Percentiles rank a stretch among this genome's conserved stretches.
phyloP scores from a whole-genome alignment of 192 early-diverging fungal species.

The Coemansia umbellata region DNA sequence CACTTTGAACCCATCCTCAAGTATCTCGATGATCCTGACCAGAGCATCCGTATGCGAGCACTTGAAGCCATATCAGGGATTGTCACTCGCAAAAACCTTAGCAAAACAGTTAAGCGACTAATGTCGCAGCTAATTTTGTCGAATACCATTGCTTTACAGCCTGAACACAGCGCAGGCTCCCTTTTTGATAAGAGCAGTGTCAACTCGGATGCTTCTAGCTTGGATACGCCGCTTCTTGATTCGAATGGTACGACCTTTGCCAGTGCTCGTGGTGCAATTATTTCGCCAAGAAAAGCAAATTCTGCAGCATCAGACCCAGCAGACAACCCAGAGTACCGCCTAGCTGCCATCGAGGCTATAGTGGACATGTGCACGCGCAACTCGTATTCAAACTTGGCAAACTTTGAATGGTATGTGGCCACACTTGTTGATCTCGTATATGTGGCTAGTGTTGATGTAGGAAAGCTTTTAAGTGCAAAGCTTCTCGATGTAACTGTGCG shows the following conservation, averaged over 20 bases:
- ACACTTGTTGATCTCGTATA: slow-evolving; percentile 76
- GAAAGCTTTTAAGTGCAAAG: slow-evolving; percentile 63
- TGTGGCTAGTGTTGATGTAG: slow-evolving; percentile 72
- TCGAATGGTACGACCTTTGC: slow-evolving; percentile 24
- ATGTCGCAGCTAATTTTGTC: slow-evolving; percentile 72
- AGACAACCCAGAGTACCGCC: slow-evolving; percentile 64
- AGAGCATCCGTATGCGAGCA: slow-evolving; percentile 85
- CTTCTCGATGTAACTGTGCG: slow-evolving; percentile 88
- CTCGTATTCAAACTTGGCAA: slow-evolving; percentile 76
- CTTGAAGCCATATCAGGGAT: slow-evolving; percentile 83
- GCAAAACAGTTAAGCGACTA: slow-evolving; percentile 78
- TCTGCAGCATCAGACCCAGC: slow-evolving; percentile 19
- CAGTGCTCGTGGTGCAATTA: slow-evolving; percentile 29
- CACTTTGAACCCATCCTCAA: slow-evolving; percentile 80
- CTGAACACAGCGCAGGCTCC: background rate
- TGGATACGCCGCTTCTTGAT: slow-evolving; percentile 5
- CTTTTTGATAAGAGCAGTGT: background rate
- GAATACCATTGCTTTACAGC: slow-evolving; percentile 37
- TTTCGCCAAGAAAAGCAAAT: background rate
- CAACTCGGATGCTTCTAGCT: background rate
- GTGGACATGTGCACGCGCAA: slow-evolving; percentile 78
- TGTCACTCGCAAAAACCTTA: slow-evolving; percentile 73
- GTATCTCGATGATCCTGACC: slow-evolving; percentile 89
- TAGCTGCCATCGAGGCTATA: slow-evolving; percentile 78
- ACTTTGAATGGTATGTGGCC: slow-evolving; percentile 96